Evolutionary conservation across 768 basidiomycete species (phyloP), one percentile per base, ranked within the genome.

Genomic region (Kwoniella dendrophila): DNA sequence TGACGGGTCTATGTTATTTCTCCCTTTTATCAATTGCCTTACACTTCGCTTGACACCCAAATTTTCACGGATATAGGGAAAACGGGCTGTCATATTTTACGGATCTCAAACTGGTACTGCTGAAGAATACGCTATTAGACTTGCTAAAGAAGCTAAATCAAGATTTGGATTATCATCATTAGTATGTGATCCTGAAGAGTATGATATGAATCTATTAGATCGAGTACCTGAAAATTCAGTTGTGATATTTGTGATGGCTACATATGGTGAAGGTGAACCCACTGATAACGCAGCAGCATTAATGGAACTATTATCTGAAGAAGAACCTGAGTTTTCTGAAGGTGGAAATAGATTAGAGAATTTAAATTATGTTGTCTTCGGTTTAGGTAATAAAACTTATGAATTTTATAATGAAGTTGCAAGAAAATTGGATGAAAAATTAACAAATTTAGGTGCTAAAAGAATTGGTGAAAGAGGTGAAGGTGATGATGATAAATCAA

Each of bases 101-200:
- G 95, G 95, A 60, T 97, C 95, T 22, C 95, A 99, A 77, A 99
- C 95, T 0, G 95, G 95, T 59, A 99, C 95, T 16, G 95, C 95
- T 1, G 96, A 98, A 80, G 95, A 99, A 79, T 96, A 80, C 66
- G 94, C 94, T 41, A 92, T 95, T 69, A 90, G 96, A 78, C 85
- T 99, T 10, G 95, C 95, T 14, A 98, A 98, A 82, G 95, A 99
- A 78, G 92, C 92, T 40, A 99, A 99, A 81, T 85, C 90, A 63
- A 92, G 95, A 76, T 99, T 91, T 66, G 95, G 95, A 50, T 84
- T 97, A 16, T 89, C 92, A 10, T 96, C 93, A 6, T 87, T 98
- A 56, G 95, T 99, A 16, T 96, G 93, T 74, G 95, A 99, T 76
- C 93, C 94, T 2, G 96, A 99, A 79, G 95, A 99, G 80, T 97